Conservation (phyloP, 1,284 basidiomycete species). For the Leccinum griseonigrum region DNA sequence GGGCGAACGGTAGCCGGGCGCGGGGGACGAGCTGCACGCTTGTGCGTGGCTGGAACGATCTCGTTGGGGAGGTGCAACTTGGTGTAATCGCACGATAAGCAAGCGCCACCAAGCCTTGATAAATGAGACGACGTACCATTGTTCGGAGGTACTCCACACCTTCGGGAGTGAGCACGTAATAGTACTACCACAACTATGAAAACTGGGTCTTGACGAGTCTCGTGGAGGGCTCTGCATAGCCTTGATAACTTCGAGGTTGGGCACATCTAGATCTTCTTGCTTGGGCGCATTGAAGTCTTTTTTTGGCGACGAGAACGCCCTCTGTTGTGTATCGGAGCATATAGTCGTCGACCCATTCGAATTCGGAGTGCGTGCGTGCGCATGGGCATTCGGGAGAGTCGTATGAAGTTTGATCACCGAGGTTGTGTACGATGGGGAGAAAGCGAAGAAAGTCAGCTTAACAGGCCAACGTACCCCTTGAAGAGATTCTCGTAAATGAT, state of each 20-base stretch:
- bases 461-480: constrained; percentile 76
- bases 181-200: constrained; percentile 91
- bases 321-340: neutral
- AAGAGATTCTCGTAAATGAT: constrained; percentile 97
- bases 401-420: neutral
- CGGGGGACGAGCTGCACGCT: constrained; percentile 81
- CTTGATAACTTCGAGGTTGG: constrained; percentile 99
- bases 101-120: neutral
- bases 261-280: constrained; percentile 90
- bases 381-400: neutral
- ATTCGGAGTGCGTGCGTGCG: neutral
- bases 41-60: constrained; percentile 94
- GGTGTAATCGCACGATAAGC: neutral
- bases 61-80: constrained; percentile 91
- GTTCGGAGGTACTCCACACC: constrained; percentile 38
- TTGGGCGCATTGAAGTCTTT: constrained; percentile 98
- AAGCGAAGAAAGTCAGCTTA: neutral
- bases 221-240: constrained; percentile 93
- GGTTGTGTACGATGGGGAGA: neutral
- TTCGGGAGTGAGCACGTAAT: constrained; percentile 35
- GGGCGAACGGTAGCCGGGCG: constrained; percentile 72
- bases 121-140: constrained; percentile 62
- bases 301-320: constrained; percentile 37
- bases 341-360: neutral
- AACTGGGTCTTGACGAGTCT: constrained; percentile 98